These are phyloP conservation scores for Holtermanniella nyarrowii DNA, from an alignment of 768 basidiomycete species.

Conservation along the genomic window DNA sequence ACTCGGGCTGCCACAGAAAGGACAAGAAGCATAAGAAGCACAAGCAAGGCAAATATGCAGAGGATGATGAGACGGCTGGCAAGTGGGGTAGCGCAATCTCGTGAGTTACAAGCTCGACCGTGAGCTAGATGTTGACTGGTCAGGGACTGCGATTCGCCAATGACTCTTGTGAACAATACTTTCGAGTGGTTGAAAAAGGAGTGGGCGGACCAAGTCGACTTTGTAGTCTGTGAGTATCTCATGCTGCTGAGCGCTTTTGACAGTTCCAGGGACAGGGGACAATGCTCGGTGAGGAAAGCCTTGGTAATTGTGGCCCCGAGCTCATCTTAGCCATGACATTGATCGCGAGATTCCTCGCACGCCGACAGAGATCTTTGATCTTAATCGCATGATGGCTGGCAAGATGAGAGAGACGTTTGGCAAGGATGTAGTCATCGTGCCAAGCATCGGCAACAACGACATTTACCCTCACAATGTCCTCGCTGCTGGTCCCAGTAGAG, in stretches of 20 bases:
- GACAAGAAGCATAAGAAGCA: conserved; percentile 15
- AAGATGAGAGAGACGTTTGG: conserved; percentile 68
- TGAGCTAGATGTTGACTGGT: not conserved
- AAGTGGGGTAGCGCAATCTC: conserved; percentile 36
- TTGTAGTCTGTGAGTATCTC: conserved; percentile 56
- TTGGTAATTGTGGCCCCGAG: conserved; percentile 12
- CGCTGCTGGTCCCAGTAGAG: conserved; percentile 38
- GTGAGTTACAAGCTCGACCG: conserved; percentile 26
- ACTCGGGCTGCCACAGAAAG: conserved; percentile 32
- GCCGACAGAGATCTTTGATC: conserved; percentile 61
- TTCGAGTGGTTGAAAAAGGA: conserved; percentile 67
- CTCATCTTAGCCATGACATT: conserved; percentile 71
- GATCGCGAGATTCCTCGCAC: conserved; percentile 73
- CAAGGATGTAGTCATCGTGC: conserved; percentile 62
- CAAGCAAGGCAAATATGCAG: conserved; percentile 14
- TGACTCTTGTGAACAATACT: conserved; percentile 66
- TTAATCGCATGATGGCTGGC: conserved; percentile 56
- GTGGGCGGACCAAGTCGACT: conserved; percentile 77
- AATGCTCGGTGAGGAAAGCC: conserved; percentile 39
- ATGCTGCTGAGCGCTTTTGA: not conserved
- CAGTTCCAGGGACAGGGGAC: conserved; percentile 44
- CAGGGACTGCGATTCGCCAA: conserved; percentile 59
- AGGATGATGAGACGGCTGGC: conserved; percentile 20
- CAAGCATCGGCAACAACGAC: conserved; percentile 83
- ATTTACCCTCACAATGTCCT: conserved; percentile 56